Base-by-base conservation (phyloP, 345 rosid species). In the Theobroma cacao region DNA sequence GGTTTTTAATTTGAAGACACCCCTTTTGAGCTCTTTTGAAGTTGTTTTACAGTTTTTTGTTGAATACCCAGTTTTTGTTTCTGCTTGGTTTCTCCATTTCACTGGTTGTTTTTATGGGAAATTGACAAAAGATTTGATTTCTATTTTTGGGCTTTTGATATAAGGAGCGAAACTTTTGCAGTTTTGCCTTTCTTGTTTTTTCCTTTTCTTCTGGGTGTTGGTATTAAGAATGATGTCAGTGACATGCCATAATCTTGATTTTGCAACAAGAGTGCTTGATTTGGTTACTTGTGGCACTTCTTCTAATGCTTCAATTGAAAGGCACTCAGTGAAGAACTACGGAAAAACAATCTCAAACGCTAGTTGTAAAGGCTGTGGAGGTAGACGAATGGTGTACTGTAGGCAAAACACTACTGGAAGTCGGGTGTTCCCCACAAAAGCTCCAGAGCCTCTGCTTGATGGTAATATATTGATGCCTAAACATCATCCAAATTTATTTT, bases 191-290 rank as follows among this genome's bases (percentile, higher is more conserved):
- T n/a, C n/a, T n/a, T 82, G 71, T 85, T 50, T 79, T 86, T 62
- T 72, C 61, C 13, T 34, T 72, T 60, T 7, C 72, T 78, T 66
- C 55, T n/a, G 30, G 30, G 17, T 38, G 48, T n/a, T 52, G 43
- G 47, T 52, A 1, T 72, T 34, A 22, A 91, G 87, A 79, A 92
- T 92, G 92, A 83, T 91, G 91, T 88, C 92, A 80, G 40, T 90
- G 85, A 83, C 95, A 40, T 88, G 97, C 85, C 89, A 67, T 60
- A 87, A 87, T 73, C 91, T 90, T 80, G 95, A 94, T 78, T 87
- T 87, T 81, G 87, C 91, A 28, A 85, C 85, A 77, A 84, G 88
- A 80, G 82, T 85, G 72, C 86, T 89, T 83, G 94, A 89, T 85
- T 80, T 88, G 79, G 85, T 82, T 68, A 82, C 90, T 79, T 89